phyloP scores from a whole-genome alignment of 352 stramenopile species.

The Phytophthora sp. region DNA sequence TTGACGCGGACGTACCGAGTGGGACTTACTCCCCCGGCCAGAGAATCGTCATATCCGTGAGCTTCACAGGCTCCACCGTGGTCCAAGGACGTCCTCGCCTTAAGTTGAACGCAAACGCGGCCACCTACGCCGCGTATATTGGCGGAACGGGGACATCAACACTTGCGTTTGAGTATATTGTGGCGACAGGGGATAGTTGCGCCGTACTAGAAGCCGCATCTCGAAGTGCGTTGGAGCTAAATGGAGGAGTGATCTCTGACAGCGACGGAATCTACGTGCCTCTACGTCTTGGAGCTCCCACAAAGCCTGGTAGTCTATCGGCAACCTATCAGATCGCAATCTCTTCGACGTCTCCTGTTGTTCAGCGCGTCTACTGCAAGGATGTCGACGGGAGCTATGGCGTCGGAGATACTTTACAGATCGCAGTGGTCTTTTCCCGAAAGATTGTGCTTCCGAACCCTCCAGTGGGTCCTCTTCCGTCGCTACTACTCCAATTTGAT shows the following conservation, averaged over 20 bases:
- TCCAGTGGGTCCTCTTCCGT: constrained; percentile 31
- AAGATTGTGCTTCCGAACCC: constrained; percentile 34
- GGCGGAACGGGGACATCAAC: constrained; percentile 48
- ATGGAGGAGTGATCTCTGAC: constrained; percentile 61
- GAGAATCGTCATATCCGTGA: constrained; percentile 51
- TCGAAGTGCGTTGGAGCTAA: constrained; percentile 52
- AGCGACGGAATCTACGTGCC: constrained; percentile 48
- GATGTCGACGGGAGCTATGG: constrained; percentile 43
- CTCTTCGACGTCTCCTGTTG: constrained; percentile 41
- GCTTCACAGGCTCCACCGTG: constrained; percentile 51
- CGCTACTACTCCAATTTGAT: constrained; percentile 48
- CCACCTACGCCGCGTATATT: constrained; percentile 55
- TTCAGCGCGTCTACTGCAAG: constrained; percentile 49
- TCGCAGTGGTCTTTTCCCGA: constrained; percentile 58
- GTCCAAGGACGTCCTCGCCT: constrained; percentile 62
- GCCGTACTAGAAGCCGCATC: constrained; percentile 56
- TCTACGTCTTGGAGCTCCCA: constrained; percentile 42
- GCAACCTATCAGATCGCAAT: constrained; percentile 53
- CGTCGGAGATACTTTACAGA: constrained; percentile 53
- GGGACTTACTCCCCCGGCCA: constrained; percentile 71
- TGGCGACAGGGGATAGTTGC: constrained; percentile 51
- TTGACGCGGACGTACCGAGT: constrained; percentile 45
- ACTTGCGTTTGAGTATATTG: constrained; percentile 67
- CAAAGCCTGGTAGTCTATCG: constrained; percentile 50
- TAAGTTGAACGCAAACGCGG: constrained; percentile 55